phyloP scores from a whole-genome alignment of 352 stramenopile genomes.

The Phytopythium ostracodes region DNA sequence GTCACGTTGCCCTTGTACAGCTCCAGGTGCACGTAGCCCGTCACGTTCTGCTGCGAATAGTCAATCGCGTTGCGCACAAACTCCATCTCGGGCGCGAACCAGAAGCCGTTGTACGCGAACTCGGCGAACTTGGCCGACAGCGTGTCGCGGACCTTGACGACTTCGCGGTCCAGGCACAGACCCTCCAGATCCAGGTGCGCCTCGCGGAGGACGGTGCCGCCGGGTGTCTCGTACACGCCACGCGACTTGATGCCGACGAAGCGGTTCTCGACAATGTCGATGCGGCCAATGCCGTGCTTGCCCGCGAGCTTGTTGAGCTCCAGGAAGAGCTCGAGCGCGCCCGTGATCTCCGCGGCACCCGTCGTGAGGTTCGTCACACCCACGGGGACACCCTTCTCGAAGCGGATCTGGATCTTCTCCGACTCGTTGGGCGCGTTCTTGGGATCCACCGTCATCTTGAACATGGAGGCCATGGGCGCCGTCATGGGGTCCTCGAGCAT shows the following conservation, averaged over 20 bases:
- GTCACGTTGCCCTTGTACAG: slow-evolving; percentile 99
- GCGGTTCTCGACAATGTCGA: slow-evolving; percentile 99
- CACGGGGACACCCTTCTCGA: slow-evolving; percentile 94
- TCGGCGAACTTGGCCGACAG: slow-evolving; percentile 95
- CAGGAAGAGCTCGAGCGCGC: slow-evolving; percentile 94
- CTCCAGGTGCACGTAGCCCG: slow-evolving; percentile 92
- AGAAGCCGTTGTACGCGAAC: slow-evolving; percentile 99
- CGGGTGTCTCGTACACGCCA: slow-evolving; percentile 98
- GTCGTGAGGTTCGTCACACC: slow-evolving; percentile 89
- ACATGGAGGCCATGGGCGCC: slow-evolving; percentile 94
- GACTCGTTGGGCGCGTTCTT: slow-evolving; percentile 91
- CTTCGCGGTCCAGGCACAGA: slow-evolving; percentile 97
- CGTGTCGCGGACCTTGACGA: slow-evolving; percentile 92
- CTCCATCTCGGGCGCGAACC: slow-evolving; percentile 99
- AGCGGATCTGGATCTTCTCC: slow-evolving; percentile 93
- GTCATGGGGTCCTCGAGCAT: slow-evolving; percentile 95
- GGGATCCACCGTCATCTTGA: slow-evolving; percentile 97
- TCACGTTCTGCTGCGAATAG: slow-evolving; percentile 94
- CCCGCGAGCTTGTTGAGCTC: slow-evolving; percentile 97
- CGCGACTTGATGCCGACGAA: slow-evolving; percentile 99
- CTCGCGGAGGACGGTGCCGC: slow-evolving; percentile 89
- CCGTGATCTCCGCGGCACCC: slow-evolving; percentile 85
- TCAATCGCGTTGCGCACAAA: slow-evolving; percentile 95
- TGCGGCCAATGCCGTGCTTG: slow-evolving; percentile 96
- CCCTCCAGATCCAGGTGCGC: slow-evolving; percentile 93